Percentiles rank a stretch among this genome's conserved stretches.
These are phyloP conservation scores for Omphalea diandra DNA, from an alignment of 441 rosid genomes.

Conservation along the genomic window DNA sequence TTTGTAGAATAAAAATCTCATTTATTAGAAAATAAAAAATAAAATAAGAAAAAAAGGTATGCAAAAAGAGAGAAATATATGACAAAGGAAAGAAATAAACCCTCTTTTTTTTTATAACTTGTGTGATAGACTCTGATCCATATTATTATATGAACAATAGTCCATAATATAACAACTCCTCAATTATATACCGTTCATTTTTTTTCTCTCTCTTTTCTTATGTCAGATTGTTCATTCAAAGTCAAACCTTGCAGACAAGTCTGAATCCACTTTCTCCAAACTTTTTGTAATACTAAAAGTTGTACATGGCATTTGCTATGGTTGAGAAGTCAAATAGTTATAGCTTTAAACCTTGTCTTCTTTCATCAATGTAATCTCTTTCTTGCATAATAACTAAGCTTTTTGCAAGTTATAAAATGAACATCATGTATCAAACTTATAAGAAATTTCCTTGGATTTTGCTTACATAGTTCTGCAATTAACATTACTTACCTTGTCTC, in stretches of 20 bases:
- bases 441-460: not conserved
- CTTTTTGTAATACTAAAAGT: conserved; percentile 47
- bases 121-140: too few relatives aligned
- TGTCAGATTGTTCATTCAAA: too few relatives aligned
- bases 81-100: too few relatives aligned
- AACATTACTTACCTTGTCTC: conserved; percentile 16
- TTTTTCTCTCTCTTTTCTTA: too few relatives aligned
- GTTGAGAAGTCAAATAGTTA: conserved; percentile 58
- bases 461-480: not conserved
- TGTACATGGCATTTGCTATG: conserved; percentile 51
- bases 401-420: conserved; percentile 1
- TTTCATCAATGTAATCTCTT: conserved; percentile 12
- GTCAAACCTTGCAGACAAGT: conserved; percentile 71
- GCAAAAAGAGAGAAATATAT: too few relatives aligned
- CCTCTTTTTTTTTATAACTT: too few relatives aligned
- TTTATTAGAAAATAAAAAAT: too few relatives aligned
- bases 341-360: conserved; percentile 45
- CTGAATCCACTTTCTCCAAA: conserved; percentile 95
- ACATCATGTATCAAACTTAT: not conserved
- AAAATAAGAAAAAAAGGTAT: too few relatives aligned
- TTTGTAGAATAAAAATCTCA: too few relatives aligned
- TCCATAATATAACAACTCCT: too few relatives aligned
- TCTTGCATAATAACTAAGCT: conserved; percentile 7
- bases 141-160: too few relatives aligned
- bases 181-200: too few relatives aligned